These are phyloP conservation scores for Collybia sp. DNA, from an alignment of 768 basidiomycete genomes.

Conservation along the genomic window DNA sequence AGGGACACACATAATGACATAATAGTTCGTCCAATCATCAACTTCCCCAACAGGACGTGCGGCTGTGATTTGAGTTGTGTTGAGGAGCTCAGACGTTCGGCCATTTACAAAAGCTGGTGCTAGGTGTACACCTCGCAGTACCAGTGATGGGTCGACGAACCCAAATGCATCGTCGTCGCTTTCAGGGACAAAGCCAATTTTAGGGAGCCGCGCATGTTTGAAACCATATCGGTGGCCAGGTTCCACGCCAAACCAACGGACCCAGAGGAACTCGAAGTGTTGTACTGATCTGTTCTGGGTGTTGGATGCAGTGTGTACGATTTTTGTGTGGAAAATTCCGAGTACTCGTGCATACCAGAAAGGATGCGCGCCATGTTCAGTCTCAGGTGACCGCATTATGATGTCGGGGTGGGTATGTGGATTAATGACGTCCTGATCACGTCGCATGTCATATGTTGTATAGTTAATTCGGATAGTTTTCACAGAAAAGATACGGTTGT, in stretches of 20 bases:
- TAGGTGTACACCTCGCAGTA: conserved; percentile 33
- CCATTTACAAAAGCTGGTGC: conserved; percentile 29
- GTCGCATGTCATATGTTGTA: conserved; percentile 32
- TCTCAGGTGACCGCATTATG: conserved; percentile 3
- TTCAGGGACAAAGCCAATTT: conserved; percentile 24
- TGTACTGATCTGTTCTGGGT: conserved; percentile 9
- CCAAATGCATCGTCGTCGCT: conserved; percentile 28
- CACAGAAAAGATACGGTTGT: conserved; percentile 17
- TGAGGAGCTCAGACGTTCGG: conserved; percentile 10
- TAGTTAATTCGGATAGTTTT: conserved; percentile 26
- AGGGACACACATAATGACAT: conserved; percentile 27
- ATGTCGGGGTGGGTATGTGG: conserved; percentile 1
- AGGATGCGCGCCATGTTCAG: conserved; percentile 10
- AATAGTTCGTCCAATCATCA: conserved; percentile 27
- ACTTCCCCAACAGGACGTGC: conserved; percentile 6
- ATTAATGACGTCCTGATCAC: conserved; percentile 30
- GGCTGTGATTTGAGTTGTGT: conserved; percentile 5
- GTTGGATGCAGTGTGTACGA: not conserved
- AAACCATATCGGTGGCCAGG: conserved; percentile 11
- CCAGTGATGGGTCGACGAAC: conserved; percentile 35
- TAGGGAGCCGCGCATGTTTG: conserved; percentile 15
- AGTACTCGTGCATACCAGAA: conserved; percentile 19
- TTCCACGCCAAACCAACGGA: conserved; percentile 28
- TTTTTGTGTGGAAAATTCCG: conserved; percentile 15
- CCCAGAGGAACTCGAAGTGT: conserved; percentile 6